phyloP scores from a whole-genome alignment of 2,329 filamentous ascomycete genomes.

The Scedosporium minutisporum region DNA sequence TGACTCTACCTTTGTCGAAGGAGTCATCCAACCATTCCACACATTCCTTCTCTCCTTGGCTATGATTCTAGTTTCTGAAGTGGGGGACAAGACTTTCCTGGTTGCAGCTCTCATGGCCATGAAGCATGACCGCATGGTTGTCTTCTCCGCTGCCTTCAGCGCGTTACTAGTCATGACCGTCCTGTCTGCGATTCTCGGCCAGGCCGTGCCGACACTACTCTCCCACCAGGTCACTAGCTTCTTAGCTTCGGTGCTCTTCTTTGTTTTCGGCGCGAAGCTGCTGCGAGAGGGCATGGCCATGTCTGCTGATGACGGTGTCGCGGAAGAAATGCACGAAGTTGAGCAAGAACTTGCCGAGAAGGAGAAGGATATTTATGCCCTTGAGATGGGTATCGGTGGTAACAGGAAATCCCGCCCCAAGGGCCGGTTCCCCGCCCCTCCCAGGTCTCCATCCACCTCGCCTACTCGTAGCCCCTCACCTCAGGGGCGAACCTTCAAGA shows the following conservation, averaged over 20 bases:
- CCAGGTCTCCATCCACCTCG: slow-evolving; percentile 71
- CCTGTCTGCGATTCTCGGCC: slow-evolving; percentile 82
- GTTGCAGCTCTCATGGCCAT: slow-evolving; percentile 98
- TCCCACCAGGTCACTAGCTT: slow-evolving; percentile 87
- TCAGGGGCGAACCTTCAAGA: slow-evolving; percentile 24
- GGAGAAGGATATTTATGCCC: slow-evolving; percentile 69
- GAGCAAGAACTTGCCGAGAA: slow-evolving; percentile 91
- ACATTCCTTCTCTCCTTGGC: slow-evolving; percentile 87
- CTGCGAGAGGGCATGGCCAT: slow-evolving; percentile 81
- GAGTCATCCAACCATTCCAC: slow-evolving; percentile 70
- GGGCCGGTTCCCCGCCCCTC: slow-evolving; percentile 69
- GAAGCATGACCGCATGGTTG: slow-evolving; percentile 87
- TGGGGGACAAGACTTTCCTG: slow-evolving; percentile 97
- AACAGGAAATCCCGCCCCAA: slow-evolving; percentile 60
- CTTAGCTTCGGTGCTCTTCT: slow-evolving; percentile 73
- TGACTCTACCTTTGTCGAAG: slow-evolving; percentile 31
- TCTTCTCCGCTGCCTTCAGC: slow-evolving; percentile 90
- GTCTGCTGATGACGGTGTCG: slow-evolving; percentile 80
- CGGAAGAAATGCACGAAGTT: slow-evolving; percentile 97
- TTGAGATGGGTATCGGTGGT: slow-evolving; percentile 68
- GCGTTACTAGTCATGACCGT: slow-evolving; percentile 92
- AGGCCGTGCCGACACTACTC: slow-evolving; percentile 81
- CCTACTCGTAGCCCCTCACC: slow-evolving; percentile 52
- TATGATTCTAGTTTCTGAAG: slow-evolving; percentile 95
- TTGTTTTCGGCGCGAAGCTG: slow-evolving; percentile 79